These are phyloP conservation scores for Penicillium desertorum DNA, from an alignment of 495 filamentous ascomycete genomes.

Conservation along the genomic window DNA sequence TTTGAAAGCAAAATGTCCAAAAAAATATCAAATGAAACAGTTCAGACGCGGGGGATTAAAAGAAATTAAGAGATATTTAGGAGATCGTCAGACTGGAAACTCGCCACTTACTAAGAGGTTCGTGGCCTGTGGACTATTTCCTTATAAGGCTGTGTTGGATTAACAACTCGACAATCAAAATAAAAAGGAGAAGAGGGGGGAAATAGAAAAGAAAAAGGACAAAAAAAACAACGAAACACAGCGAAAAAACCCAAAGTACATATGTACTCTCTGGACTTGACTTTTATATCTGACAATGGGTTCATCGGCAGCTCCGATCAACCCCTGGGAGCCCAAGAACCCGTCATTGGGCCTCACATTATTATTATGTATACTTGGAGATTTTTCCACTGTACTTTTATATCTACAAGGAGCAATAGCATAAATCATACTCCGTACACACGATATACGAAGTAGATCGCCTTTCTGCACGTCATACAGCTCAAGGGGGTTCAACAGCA, in stretches of 20 bases:
- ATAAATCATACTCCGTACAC: background rate
- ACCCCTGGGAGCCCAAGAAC: constrained; percentile 13
- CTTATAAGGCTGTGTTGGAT: constrained; percentile 8
- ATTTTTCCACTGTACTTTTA: background rate
- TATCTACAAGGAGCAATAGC: background rate
- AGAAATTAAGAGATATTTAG: background rate
- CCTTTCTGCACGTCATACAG: background rate
- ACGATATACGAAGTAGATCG: background rate
- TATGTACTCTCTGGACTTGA: background rate
- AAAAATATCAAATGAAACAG: background rate
- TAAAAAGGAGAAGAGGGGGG: background rate
- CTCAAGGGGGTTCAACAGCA: background rate
- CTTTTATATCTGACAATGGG: constrained; percentile 29
- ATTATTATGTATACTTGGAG: background rate
- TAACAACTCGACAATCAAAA: background rate
- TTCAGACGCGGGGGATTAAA: background rate
- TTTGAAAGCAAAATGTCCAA: constrained; percentile 3
- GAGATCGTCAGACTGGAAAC: background rate
- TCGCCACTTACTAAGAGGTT: constrained; percentile 4
- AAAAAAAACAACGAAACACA: background rate
- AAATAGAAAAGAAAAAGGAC: background rate
- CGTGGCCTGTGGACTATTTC: background rate
- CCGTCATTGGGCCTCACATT: constrained; percentile 7
- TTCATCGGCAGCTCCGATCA: constrained; percentile 29
- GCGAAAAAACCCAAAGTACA: background rate